Evolutionary conservation across 148 eudicot species (phyloP), one percentile per base, ranked within the genome.

Genomic region (Fagopyrum esculentum): DNA sequence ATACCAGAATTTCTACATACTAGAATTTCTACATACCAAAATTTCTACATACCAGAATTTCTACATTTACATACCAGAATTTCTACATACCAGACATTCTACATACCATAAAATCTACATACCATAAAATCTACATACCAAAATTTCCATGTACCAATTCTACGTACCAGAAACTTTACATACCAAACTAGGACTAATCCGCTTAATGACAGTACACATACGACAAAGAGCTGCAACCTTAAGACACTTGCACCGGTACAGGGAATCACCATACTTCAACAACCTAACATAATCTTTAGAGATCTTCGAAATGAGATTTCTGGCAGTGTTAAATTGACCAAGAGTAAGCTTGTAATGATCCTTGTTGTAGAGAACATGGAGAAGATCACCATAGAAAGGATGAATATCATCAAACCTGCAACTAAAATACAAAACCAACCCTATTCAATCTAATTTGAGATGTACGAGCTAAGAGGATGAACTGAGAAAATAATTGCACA

Each of bases 291-390:
- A 35, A 35, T 35, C 40, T 35, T 35, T 93, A 0, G 92, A 66
- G 26, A 93, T 88, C 77, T 87, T 91, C 1, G 83, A 78, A 75
- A 93, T 93, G 55, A 89, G 85, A 75, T 91, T 93, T 77, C 97
- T 86, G 0, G 96, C 98, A 43, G 96, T 91, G 73, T 93, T 93
- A 6, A 93, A 83, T 69, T 93, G 98, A 19, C 98, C 98, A 73
- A 93, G 92, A 16, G 98, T 97, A 81, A 93, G 97, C 76, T 93
- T 93, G 92, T 93, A 93, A 75, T 93, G 97, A 80, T 93, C 98
- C 78, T 93, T 93, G 78, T 93, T 93, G 79, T 91, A 93, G 6
- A 93, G 87, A 59, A 93, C 98, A 82, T 93, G 92, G 68, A 91
- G 89, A 57, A 93, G 92, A 68, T 93, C 98, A 13, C 98, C 97